Evolutionary conservation across 257 asterid species (phyloP), one percentile per base, ranked within the genome.

Genomic region (Pogostemon cablin): DNA sequence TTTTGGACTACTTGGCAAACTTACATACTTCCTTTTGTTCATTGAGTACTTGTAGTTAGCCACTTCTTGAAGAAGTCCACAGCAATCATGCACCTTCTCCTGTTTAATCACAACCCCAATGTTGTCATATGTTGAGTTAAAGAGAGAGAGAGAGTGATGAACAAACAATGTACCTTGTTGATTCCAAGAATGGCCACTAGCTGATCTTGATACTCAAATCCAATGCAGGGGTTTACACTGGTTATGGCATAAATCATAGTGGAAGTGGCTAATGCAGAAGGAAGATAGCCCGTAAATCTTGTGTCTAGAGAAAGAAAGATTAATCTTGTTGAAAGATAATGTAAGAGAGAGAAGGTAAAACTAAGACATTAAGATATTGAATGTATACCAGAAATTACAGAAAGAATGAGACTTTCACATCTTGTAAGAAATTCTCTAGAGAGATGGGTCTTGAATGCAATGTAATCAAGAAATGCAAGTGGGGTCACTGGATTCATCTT

Each of bases 221-320:
- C 87, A 76, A 83, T 76, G 71, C 80, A 75, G 69, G 98, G 93
- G 52, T 83, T 78, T 2, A 83, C 62, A 42, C 81, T 83, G 76
- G 72, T 78, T 46, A 92, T 54, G 15, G 84, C 90, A 72, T 79
- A 84, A 79, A 78, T 80, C 90, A 93, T 84, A 80, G 84, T 79
- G 10, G 96, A 95, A 63, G 90, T 83, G 55, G 98, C 96, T 85
- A 90, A 59, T 55, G 86, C 85, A 43, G 98, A 93, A 46, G 97
- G 98, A 52, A 78, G 81, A 78, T 59, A 82, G 44, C 76, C 42
- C 85, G 77, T 81, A 75, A 83, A 90, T 86, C 98, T 84, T 71
- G 79, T 74, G 65, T 93, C 98, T 93, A 76, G 6, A 15, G 43
- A 59, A 17, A 10, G 50, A 25, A 3, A 8, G 34, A 12, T 0